Evolutionary conservation across 176 grass and related monocot species (phyloP), one percentile per base, ranked within the genome.

Genomic region (Musa itinerans): DNA sequence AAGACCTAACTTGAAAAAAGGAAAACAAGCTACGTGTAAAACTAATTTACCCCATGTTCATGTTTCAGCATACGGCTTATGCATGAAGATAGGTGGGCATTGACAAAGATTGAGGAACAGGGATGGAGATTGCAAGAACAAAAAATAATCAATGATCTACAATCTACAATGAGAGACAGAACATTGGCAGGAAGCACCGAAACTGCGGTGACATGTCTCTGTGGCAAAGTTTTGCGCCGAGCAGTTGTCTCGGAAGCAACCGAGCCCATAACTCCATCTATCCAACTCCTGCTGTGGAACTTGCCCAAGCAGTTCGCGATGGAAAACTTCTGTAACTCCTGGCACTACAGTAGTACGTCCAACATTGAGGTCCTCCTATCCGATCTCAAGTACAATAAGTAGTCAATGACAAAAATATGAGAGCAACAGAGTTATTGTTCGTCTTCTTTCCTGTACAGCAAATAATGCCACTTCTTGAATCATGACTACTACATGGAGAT

Each of bases 311-410:
- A 82, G 72, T 96, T 96, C 74, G 92, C 84, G 73, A 96, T 85
- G 26, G 87, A 92, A 81, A 96, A 92, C 80, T 86, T 89, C 79
- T 96, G 86, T 87, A 92, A 79, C 76, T 96, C 92, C 74, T 92
- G 92, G 78, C 89, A 92, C 53, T 96, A 86, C 73, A 96, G 76
- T 71, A 88, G 89, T 70, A 89, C 81, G 56, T 96, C 89, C 74
- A 96, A 78, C 77, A 92, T 85, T 1, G 89, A 89, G 27, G 89
- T 84, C 64, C 80, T 89, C 87, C 89, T 89, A 78, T 89, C 86
- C 84, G 87, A 89, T 62, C 92, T 89, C 89, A 13, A 86, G 78
- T 19, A 19, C 55, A 20, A 53, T 66, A 54, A 1, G 78, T 6
- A 43, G 34, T 43, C 34, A 6, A 43, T 43, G 3, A 43, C 34